These are phyloP conservation scores for Chlorella sp. DNA, from an alignment of 139 green algal genomes.

Conservation along the genomic window DNA sequence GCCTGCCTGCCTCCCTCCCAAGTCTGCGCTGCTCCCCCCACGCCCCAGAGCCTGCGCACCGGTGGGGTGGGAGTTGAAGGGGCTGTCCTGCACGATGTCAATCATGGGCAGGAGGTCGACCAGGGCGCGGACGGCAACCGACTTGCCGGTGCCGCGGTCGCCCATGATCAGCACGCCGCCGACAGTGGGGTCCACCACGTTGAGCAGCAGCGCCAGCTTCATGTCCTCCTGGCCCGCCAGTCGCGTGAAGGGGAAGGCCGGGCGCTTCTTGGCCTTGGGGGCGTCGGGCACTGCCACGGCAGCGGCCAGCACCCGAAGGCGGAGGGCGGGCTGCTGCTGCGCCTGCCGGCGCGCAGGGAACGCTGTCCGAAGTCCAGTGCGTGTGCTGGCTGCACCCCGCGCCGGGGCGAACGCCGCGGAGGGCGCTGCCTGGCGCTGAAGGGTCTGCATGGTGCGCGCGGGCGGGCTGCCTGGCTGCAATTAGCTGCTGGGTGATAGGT, in stretches of 20 bases:
- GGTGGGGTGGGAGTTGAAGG: conserved; percentile 90
- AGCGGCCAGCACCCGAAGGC: not conserved
- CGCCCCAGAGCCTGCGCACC: not conserved
- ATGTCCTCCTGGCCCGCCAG: conserved; percentile 94
- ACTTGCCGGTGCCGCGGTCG: conserved; percentile 92
- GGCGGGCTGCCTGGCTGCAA: no score
- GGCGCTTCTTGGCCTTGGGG: conserved; percentile 32
- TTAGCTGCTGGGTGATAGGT: no score
- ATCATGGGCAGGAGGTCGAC: conserved; percentile 91
- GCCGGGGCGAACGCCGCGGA: no score
- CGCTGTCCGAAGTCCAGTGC: no score
- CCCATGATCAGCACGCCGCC: conserved; percentile 96
- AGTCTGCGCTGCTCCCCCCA: not conserved
- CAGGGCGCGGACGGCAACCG: conserved; percentile 75
- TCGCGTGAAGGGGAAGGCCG: conserved; percentile 84
- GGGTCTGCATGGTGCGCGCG: no score
- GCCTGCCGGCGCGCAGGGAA: no score
- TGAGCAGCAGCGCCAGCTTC: conserved; percentile 92
- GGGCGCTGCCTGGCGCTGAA: no score
- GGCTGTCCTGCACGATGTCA: conserved; percentile 84
- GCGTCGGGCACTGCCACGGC: not conserved
- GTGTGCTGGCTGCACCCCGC: no score
- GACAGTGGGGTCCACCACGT: conserved; percentile 90
- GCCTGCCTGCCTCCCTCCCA: not conserved
- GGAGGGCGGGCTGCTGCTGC: not conserved